Evolutionary conservation across 2,329 filamentous ascomycete genomes (phyloP), one percentile per base, ranked within the genome.

Genomic region (Penicillium sp.): DNA sequence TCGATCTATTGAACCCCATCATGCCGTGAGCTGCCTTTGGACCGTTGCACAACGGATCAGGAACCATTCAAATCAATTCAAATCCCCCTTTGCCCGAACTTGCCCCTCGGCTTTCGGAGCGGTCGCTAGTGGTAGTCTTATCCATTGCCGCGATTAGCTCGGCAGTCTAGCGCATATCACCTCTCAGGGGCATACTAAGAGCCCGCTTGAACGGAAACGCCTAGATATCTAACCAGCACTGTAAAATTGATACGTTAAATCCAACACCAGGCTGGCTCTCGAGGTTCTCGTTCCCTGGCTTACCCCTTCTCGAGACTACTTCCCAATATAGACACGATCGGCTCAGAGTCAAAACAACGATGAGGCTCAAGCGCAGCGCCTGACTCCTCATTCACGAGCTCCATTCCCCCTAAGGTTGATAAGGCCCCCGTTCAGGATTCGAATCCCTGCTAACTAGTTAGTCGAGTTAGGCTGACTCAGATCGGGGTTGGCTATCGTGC

Each of bases 341-440:
- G 13, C 50, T 53, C 12, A 12, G n/a, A 37, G 19, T 17, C 22
- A 19, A 26, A 10, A 33, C 51, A 28, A 19, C 30, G 28, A 37
- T 54, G 51, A 54, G 51, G 51, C 51, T 54, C 51, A 38, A 40
- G 51, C 49, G 49, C 49, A 33, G 49, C 30, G n/a, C 28, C 30
- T 51, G 17, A 33, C 30, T 51, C 49, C 49, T 51, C 22, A 15
- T 33, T 30, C 22, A 47, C 10, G 5, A 30, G 24, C 15, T 19
- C 26, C 15, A 26, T 26, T 47, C 24, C 44, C 42, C 15, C 38
- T 33, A 15, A 17, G 15, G 37, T 30, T 22, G 35, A 44, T 51
- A 51, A 58, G 35, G 44, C 12, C 35, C 47, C 47, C 24, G 17
- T 49, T 49, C 26, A 49, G 45, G 45, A 49, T n/a, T 30, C 45